phyloP scores from a whole-genome alignment of 331 rosid species.

The Pyracantha coccinea region DNA sequence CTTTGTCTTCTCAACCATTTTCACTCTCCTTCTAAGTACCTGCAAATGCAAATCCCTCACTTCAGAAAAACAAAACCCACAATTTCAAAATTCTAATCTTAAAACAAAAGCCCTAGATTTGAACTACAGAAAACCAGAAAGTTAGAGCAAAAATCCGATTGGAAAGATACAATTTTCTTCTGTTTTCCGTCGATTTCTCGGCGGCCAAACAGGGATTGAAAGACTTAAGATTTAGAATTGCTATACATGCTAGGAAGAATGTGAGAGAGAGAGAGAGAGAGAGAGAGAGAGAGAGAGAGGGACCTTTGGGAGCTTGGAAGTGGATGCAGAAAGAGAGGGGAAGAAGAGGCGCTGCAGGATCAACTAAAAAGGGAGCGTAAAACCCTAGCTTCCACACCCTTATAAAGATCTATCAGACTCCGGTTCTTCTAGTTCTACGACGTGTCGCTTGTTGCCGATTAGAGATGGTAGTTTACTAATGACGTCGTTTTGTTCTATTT shows the following conservation, averaged over 20 bases:
- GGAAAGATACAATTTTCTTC: background rate
- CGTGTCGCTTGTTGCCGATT: background rate
- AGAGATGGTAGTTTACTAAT: background rate
- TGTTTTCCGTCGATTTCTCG: background rate
- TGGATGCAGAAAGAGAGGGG: background rate
- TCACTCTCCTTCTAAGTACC: conserved; percentile 39
- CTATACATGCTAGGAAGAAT: too few relatives aligned
- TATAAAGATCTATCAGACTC: background rate
- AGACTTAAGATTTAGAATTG: background rate
- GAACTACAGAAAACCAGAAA: background rate
- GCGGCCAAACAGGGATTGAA: background rate
- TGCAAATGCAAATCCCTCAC: conserved; percentile 9
- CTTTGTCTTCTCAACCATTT: conserved; percentile 75
- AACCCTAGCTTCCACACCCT: conserved; percentile 22
- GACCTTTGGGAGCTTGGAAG: conserved; percentile 5
- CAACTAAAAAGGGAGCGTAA: background rate
- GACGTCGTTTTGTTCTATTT: background rate
- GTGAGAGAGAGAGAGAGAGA: background rate
- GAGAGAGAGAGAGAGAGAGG: background rate
- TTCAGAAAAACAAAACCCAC: background rate
- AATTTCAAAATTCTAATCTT: background rate
- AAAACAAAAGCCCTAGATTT: background rate
- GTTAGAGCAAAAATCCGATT: background rate
- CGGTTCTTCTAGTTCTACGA: background rate
- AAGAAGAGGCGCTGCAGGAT: background rate